Conservation (phyloP, 2,329 filamentous ascomycete genomes). For the Alternaria angustiovoidea region DNA sequence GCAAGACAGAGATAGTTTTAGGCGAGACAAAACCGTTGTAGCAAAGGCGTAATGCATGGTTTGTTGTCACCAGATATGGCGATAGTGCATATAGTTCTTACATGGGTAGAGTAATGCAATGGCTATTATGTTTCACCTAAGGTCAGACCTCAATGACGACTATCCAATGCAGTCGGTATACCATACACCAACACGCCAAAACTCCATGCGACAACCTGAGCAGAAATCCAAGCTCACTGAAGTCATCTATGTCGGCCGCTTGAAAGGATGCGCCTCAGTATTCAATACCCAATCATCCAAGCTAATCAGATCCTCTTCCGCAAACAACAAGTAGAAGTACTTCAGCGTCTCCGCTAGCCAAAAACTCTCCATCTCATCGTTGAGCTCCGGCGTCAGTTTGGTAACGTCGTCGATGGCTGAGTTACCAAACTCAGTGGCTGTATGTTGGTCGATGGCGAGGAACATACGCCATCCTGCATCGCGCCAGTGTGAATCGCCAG, state of each 20-base stretch:
- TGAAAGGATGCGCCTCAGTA: conserved; percentile 57
- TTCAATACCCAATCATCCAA: conserved; percentile 72
- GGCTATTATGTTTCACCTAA: not conserved
- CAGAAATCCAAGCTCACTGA: not conserved
- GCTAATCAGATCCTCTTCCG: conserved; percentile 65
- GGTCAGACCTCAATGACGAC: not conserved
- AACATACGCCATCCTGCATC: conserved; percentile 81
- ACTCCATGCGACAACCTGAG: not conserved
- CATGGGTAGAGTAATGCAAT: not conserved
- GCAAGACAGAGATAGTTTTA: not conserved
- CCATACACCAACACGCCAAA: not conserved
- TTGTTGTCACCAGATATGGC: not conserved
- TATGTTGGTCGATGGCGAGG: conserved; percentile 66
- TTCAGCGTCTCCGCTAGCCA: conserved; percentile 75
- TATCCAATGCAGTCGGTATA: not conserved
- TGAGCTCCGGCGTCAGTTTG: conserved; percentile 51
- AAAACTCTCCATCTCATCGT: conserved; percentile 77
- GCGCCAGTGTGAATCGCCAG: conserved; percentile 70
- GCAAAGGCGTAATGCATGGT: not conserved
- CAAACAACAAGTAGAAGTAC: conserved; percentile 71
- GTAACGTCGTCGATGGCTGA: conserved; percentile 73
- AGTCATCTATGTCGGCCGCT: conserved; percentile 26
- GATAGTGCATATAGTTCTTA: not conserved
- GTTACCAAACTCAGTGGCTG: conserved; percentile 68
- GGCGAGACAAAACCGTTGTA: not conserved